A percentile compares a stretch with the other conserved stretches of the same genome.
Evolutionary conservation across 2,329 filamentous ascomycete species (phyloP).

Genomic region (Ascochyta pisi): DNA sequence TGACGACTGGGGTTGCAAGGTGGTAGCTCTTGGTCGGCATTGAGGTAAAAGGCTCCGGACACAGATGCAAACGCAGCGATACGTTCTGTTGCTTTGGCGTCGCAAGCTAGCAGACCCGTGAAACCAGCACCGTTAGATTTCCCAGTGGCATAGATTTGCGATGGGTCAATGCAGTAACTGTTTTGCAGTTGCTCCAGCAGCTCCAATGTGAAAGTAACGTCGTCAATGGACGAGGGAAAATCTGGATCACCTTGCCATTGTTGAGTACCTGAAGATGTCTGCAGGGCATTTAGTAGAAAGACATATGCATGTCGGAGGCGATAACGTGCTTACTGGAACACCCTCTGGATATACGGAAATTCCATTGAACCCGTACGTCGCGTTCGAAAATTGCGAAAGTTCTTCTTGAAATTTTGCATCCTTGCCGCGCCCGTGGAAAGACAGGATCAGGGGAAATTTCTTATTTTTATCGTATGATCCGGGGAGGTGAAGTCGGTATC

Average conservation of each 20-base stretch:
- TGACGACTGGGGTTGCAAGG: constrained; percentile 37
- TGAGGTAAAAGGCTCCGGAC: constrained; percentile 56
- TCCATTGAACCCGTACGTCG: constrained; percentile 52
- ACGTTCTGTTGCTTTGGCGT: constrained; percentile 48
- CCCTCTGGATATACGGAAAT: constrained; percentile 57
- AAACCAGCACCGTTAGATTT: constrained; percentile 65
- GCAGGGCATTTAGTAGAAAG: neutral
- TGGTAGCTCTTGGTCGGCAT: constrained; percentile 26
- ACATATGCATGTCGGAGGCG: neutral
- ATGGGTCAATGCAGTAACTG: constrained; percentile 55
- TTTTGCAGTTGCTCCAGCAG: constrained; percentile 51
- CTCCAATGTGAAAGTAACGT: constrained; percentile 55
- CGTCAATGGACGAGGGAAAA: constrained; percentile 48
- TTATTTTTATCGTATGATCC: constrained; percentile 48
- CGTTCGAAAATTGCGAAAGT: constrained; percentile 56
- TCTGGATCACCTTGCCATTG: constrained; percentile 55
- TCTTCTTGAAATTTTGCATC: constrained; percentile 49
- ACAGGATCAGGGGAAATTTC: constrained; percentile 55
- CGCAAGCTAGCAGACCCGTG: constrained; percentile 57
- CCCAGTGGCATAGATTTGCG: constrained; percentile 55
- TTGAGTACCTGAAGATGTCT: constrained; percentile 25
- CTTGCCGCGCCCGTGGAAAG: constrained; percentile 56
- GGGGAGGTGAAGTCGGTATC: constrained; percentile 50
- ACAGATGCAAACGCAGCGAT: constrained; percentile 61
- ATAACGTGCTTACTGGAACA: constrained; percentile 33